Base-by-base conservation (phyloP, 495 filamentous ascomycete species). In the Aspergillus nidulans region DNA sequence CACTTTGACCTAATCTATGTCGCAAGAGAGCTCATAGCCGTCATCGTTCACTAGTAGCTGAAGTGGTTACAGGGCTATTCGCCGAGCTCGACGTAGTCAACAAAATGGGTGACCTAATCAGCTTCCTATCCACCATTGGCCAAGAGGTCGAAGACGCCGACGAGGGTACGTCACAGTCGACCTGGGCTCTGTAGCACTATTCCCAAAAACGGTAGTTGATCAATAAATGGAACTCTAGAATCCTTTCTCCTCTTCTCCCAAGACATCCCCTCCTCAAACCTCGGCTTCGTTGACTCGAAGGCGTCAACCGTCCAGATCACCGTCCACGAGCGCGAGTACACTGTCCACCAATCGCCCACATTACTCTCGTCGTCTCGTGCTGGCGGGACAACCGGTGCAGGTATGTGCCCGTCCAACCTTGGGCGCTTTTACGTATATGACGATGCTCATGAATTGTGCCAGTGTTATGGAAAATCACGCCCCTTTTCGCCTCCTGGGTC, bases 391-490 rank as follows among this genome's bases (percentile, higher is more conserved):
- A 98, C 94, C 4, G 94, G 94, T 52, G 91, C 92, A 65, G 88
- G 89, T 91, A 69, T 39, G n/a, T n/a, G n/a, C n/a, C n/a, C n/a
- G n/a, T 39, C 15, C 16, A 39, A 39, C 26, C 57, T 77, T n/a
- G n/a, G n/a, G n/a, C n/a, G n/a, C n/a, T n/a, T n/a, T n/a, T n/a
- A n/a, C n/a, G n/a, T n/a, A n/a, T n/a, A n/a, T n/a, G n/a, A n/a
- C n/a, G n/a, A 34, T 32, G 24, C 46, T 21, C 23, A 26, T 28
- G n/a, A 34, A 34, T 12, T 2, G 30, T 13, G 1, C 26, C 16
- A 49, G 90, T 92, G 18, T 74, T 95, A 15, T 98, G 94, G 94
- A 94, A 89, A 74, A 87, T 96, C 63, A 95, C 91, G 3, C 91
- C 94, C 19, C 72, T 82, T 49, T 85, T 97, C 65, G 88, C 94